Percentiles rank a stretch among this genome's conserved stretches.
Evolutionary conservation across 2,329 filamentous ascomycete genomes (phyloP).

Genomic region (Pseudocercospora fuligena): DNA sequence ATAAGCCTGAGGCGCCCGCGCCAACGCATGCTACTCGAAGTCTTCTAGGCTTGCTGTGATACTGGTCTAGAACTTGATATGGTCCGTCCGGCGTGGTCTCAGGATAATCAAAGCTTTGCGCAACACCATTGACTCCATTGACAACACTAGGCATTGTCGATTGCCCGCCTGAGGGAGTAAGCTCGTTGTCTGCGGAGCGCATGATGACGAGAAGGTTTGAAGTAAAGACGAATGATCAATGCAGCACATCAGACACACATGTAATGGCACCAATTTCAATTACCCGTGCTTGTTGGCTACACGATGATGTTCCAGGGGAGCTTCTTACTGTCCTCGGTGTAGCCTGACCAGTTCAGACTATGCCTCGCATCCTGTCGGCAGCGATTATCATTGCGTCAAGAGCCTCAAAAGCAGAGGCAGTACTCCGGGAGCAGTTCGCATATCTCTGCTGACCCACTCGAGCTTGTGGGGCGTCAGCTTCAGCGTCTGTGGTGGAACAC

Average conservation of each 20-base stretch:
- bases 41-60: constrained; percentile 17
- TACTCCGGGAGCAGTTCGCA: neutral
- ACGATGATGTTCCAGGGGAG: neutral
- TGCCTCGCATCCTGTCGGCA: constrained; percentile 6
- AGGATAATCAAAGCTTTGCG: constrained; percentile 22
- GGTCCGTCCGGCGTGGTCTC: constrained; percentile 18
- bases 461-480: neutral
- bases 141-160: constrained; percentile 24
- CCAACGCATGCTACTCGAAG: constrained; percentile 9
- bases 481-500: neutral
- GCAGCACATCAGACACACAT: neutral
- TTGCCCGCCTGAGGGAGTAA: constrained; percentile 11
- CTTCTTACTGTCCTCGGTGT: constrained; percentile 10
- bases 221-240: neutral
- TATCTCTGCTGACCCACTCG: neutral
- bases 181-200: neutral
- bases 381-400: constrained; percentile 7
- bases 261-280: neutral
- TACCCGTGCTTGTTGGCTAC: neutral
- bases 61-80: constrained; percentile 23
- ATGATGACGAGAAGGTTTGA: neutral
- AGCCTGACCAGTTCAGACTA: neutral
- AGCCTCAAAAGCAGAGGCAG: constrained; percentile 14
- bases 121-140: constrained; percentile 22
- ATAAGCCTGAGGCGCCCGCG: neutral